Evolutionary conservation across 1,284 basidiomycete species (phyloP), one percentile per base, ranked within the genome.

Genomic region (Ganoderma boninense): DNA sequence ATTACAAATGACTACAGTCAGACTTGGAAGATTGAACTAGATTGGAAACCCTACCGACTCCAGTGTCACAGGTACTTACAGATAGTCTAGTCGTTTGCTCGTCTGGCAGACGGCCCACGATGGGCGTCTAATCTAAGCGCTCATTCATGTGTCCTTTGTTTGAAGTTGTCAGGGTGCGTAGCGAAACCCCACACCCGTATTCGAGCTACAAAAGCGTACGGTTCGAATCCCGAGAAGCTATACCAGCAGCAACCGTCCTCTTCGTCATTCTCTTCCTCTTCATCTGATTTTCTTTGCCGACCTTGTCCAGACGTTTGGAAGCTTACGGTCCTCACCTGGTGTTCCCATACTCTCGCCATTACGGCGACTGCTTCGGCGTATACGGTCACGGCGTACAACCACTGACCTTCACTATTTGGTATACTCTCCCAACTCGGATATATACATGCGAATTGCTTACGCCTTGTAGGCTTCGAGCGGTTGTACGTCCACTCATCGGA

Each of bases 401-500:
- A 73, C 35, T 70, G 71, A 23, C 65, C 13, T 73, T 70, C 69
- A 73, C 71, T n/a, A 73, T 71, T 35, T 71, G 70, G 69, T 70
- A 46, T 26, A 63, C 49, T 14, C 35, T 18, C 44, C 40, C 10
- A 29, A 29, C 5, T 20, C 11, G n/a, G 11, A 8, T 38, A 5
- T 5, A 60, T 16, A 6, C 16, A 4, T 20, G 20, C 8, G 20
- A n/a, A 60, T 38, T 18, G 5, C 40, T 43, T 43, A 4, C 10
- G 23, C 20, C 14, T 10, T 56, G 2, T 66, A 82, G 80, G 80
- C 80, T 79, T 67, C 26, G 26, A 29, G 26, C 26, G 26, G 81
- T 79, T 66, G 80, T 81, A 72, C 43, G 78, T 26, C 8, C 40
- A 44, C 16, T 1, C 13, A 26, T 52, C 26, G 32, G 59, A 40